These are phyloP conservation scores for Penicillium silybi DNA, from an alignment of 495 filamentous ascomycete species.

Conservation along the genomic window DNA sequence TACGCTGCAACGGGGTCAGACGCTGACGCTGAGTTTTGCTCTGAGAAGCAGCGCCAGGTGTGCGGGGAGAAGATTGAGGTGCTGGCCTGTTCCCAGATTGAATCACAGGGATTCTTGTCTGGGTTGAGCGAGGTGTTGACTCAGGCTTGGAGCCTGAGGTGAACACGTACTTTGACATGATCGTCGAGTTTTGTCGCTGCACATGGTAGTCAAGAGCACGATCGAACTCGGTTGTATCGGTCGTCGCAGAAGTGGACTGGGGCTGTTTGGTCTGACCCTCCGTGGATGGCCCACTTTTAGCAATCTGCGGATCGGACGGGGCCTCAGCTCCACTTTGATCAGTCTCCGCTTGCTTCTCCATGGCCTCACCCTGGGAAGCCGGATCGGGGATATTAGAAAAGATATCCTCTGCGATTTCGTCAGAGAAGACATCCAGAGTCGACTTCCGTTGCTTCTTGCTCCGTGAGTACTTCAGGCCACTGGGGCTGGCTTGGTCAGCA, in stretches of 20 bases:
- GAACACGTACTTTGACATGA: conserved; percentile 36
- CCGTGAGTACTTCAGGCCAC: conserved; percentile 39
- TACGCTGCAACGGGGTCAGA: conserved; percentile 45
- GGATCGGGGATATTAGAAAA: conserved; percentile 51
- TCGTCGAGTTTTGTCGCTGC: conserved; percentile 32
- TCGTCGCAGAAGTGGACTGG: not conserved
- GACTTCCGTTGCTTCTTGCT: conserved; percentile 47
- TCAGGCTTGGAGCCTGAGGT: conserved; percentile 11
- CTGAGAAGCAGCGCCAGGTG: conserved; percentile 1
- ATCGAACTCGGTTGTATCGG: conserved; percentile 22
- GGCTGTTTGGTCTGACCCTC: not conserved
- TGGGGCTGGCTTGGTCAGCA: conserved; percentile 46
- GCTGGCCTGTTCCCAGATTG: conserved; percentile 4
- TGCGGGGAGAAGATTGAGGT: conserved; percentile 6
- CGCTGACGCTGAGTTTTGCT: conserved; percentile 23
- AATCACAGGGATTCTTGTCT: conserved; percentile 14
- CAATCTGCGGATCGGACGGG: not conserved
- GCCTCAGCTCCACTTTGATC: not conserved
- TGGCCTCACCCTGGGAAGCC: not conserved
- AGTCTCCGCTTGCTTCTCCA: conserved; percentile 6
- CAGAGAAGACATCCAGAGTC: conserved; percentile 59
- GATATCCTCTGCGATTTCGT: conserved; percentile 62
- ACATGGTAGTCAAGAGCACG: conserved; percentile 37
- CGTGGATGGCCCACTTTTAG: not conserved
- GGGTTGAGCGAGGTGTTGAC: not conserved